Base-by-base conservation (phyloP, 1,284 basidiomycete species). In the Leccinum pachyderme region DNA sequence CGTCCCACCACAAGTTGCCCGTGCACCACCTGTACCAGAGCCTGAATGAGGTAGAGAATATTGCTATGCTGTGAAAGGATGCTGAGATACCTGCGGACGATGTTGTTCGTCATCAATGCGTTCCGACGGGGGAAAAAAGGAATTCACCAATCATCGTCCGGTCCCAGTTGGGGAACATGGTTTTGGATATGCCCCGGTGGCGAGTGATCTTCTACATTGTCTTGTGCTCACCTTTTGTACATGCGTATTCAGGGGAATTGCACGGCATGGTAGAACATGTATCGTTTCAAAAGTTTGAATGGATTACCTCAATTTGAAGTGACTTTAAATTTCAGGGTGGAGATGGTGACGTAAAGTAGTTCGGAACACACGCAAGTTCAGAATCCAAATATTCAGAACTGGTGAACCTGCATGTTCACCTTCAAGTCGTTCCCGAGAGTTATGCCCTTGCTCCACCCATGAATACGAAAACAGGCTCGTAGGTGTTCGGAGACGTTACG, bases 1-100 rank as follows among this genome's bases (percentile, higher is more conserved):
- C 69, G 11, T 71, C 69, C 66, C 62, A 70, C 68, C 68, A 69
- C 50, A 69, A 22, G 8, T 39, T 66, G 4, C 33, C 31, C 8
- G 50, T 60, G 47, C 59, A 37, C 58, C 61, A 67, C 28, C 56
- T 54, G 39, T 66, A 70, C 52, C 56, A 61, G 32, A 69, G 58
- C 33, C 66, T 57, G 47, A 68, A 67, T 18, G 64, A 13, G 4
- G 69, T 67, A 1, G 52, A 60, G 12, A 61, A 28, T 43, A 70
- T 61, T 2, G 67, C 66, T 2, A 61, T 39, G 7, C 57, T 24
- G 29, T 68, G 69, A 41, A 69, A 66, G 18, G 56, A 59, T 18
- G 18, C 45, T 1, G 63, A 47, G 18, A 58, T 31, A 12, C 44
- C 68, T 69, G 45, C 1, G 12, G 15, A 49, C 4, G 4, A 5